These are phyloP conservation scores for Erodium texanum DNA, from an alignment of 441 rosid species.

Conservation along the genomic window DNA sequence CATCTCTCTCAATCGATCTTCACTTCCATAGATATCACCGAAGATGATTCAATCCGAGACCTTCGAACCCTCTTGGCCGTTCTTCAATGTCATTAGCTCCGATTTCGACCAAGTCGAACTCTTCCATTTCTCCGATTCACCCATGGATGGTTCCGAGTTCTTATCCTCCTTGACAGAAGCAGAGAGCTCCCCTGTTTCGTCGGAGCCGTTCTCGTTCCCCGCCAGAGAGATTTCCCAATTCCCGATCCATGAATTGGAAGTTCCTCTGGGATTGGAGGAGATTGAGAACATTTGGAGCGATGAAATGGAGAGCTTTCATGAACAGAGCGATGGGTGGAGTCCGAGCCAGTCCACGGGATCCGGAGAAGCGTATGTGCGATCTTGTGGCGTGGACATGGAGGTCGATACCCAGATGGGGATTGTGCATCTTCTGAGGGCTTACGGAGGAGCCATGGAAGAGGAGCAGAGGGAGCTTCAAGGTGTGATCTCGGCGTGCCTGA, in stretches of 20 bases:
- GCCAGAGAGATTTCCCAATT: conserved; percentile 17
- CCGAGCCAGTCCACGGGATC: conserved; percentile 25
- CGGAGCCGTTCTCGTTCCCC: conserved; percentile 13
- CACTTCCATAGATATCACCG: no score
- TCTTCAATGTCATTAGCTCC: conserved; percentile 16
- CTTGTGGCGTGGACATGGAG: no score
- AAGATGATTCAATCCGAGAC: conserved; percentile 28
- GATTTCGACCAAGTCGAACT: background rate
- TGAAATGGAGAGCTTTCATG: conserved; percentile 17
- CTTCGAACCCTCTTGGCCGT: conserved; percentile 30
- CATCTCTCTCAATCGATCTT: background rate
- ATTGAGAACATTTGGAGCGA: conserved; percentile 22
- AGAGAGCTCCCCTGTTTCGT: conserved; percentile 21
- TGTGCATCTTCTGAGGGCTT: conserved; percentile 43
- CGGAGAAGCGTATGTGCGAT: no score
- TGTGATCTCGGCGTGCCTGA: conserved; percentile 29
- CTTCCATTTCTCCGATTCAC: conserved; percentile 10
- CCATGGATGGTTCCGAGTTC: conserved; percentile 19
- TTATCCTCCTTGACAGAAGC: conserved; percentile 14
- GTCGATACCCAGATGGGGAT: conserved; percentile 14
- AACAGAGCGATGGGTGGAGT: conserved; percentile 22
- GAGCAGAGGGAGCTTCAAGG: conserved; percentile 34
- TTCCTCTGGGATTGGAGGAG: conserved; percentile 18
- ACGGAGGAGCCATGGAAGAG: conserved; percentile 42
- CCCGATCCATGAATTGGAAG: conserved; percentile 18